Evolutionary conservation across 495 filamentous ascomycete genomes (phyloP).

Genomic region (Hypoxylon fragiforme): DNA sequence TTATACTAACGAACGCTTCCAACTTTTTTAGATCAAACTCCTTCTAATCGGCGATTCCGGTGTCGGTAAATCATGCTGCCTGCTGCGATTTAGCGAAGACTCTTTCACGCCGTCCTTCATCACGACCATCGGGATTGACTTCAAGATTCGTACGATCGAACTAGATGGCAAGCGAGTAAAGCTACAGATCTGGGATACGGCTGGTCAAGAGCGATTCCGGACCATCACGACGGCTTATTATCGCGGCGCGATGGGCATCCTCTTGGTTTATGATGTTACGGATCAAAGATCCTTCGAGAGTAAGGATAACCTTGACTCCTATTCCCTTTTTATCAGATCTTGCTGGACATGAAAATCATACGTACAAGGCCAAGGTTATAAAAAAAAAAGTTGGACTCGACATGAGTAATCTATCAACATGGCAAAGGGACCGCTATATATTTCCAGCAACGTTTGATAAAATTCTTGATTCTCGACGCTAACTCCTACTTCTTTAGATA

Average conservation of each 20-base stretch:
- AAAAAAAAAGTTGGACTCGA: too few species aligned
- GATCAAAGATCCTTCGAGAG: slow-evolving; percentile 97
- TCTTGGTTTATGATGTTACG: slow-evolving; percentile 98
- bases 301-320: slow-evolving; percentile 47
- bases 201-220: slow-evolving; percentile 95
- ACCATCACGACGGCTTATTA: slow-evolving; percentile 99
- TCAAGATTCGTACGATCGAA: slow-evolving; percentile 99
- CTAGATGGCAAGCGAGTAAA: slow-evolving; percentile 97
- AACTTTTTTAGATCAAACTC: slow-evolving; percentile 80
- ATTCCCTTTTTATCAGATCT: too few species aligned
- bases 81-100: slow-evolving; percentile 97
- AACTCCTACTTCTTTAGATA: slow-evolving; percentile 63
- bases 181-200: slow-evolving; percentile 99
- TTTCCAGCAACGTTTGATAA: too few species aligned
- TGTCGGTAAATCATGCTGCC: slow-evolving; percentile 97
- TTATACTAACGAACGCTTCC: slow-evolving; percentile 8
- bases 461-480: too few species aligned
- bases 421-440: too few species aligned
- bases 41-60: slow-evolving; percentile 97
- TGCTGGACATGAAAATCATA: too few species aligned
- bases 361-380: too few species aligned
- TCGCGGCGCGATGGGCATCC: slow-evolving; percentile 95
- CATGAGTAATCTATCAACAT: too few species aligned
- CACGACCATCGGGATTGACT: slow-evolving; percentile 99
- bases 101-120: slow-evolving; percentile 99